Base-by-base conservation (phyloP, 164 flowering plant species). In the Dillenia turbinata region DNA sequence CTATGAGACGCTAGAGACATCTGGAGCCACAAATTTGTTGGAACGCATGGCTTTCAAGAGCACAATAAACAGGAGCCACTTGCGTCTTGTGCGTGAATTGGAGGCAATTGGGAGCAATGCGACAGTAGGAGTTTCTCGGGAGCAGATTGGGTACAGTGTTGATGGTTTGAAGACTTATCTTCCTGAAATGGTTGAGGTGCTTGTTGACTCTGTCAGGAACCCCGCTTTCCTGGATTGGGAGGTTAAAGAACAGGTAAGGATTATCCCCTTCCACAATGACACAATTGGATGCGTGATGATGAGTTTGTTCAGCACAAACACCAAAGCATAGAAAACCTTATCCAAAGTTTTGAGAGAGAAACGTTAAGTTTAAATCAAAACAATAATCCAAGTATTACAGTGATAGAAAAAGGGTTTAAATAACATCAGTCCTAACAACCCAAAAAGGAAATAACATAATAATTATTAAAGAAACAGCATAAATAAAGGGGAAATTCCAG, bases 221-320 rank as follows among this genome's bases (percentile, higher is more conserved):
- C 96, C 94, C 40, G 94, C 70, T 40, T 93, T 85, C 72, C 71
- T 90, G 56, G 98, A 89, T 68, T 94, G 97, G 98, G 97, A 94
- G 75, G 83, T 94, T 64, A 81, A 79, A 53, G 97, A 93, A 73
- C 86, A 90, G 91, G 97, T 90, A 73, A 6, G 40, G 40, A 33
- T 33, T 33, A 33, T 33, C 7, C 0, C 40, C 40, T 33, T 33
- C 40, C 40, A 33, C 40, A 33, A 33, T 33, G 7, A 4, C 6
- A 33, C 7, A 33, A 33, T 33, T 33, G 40, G 40, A 33, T 33
- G 40, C 40, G 7, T 33, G 40, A 5, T 33, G 40, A 33, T 33
- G 40, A 33, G 40, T 33, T 33, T 33, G 40, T 33, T 33, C 40
- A 33, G 40, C 40, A 33, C 40, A 33, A 33, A 33, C 40, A 33